Conservation (phyloP, 768 basidiomycete species). For the Hericium coralloides region DNA sequence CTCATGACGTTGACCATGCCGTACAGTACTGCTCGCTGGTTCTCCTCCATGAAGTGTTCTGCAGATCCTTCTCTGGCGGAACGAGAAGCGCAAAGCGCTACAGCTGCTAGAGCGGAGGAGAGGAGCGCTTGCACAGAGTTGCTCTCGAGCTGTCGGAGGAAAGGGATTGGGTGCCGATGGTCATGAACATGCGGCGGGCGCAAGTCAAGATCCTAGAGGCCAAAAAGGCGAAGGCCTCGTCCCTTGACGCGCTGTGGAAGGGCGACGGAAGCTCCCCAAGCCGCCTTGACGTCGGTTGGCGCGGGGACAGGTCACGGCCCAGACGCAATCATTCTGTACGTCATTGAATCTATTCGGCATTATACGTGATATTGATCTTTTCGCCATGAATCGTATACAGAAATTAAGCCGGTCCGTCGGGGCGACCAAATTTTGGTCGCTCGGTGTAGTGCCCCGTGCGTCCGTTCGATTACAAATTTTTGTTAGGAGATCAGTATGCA, state of each 20-base stretch:
- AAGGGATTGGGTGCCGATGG: conserved; percentile 64
- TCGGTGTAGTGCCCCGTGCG: too few relatives aligned
- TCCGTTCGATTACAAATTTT: too few relatives aligned
- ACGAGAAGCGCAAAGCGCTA: conserved; percentile 43
- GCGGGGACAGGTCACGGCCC: neutral
- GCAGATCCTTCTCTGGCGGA: conserved; percentile 69
- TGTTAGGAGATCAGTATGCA: too few relatives aligned
- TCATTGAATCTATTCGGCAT: too few relatives aligned
- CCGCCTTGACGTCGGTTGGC: neutral
- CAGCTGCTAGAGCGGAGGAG: conserved; percentile 47
- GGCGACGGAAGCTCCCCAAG: neutral
- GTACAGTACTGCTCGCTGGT: conserved; percentile 65
- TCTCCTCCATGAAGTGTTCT: conserved; percentile 63
- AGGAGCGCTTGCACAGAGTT: conserved; percentile 41
- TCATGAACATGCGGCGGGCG: conserved; percentile 29
- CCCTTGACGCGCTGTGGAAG: neutral
- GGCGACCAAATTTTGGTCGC: too few relatives aligned
- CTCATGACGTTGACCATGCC: neutral
- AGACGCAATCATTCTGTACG: neutral
- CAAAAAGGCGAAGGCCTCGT: neutral
- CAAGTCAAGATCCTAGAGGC: neutral
- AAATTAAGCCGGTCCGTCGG: too few relatives aligned
- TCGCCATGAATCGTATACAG: too few relatives aligned
- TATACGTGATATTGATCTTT: too few relatives aligned
- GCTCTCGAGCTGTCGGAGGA: conserved; percentile 40